Percentiles rank a stretch among this genome's conserved stretches.
Evolutionary conservation across 176 grass and related monocot species (phyloP).

Genomic region (Musa troglodytarum): DNA sequence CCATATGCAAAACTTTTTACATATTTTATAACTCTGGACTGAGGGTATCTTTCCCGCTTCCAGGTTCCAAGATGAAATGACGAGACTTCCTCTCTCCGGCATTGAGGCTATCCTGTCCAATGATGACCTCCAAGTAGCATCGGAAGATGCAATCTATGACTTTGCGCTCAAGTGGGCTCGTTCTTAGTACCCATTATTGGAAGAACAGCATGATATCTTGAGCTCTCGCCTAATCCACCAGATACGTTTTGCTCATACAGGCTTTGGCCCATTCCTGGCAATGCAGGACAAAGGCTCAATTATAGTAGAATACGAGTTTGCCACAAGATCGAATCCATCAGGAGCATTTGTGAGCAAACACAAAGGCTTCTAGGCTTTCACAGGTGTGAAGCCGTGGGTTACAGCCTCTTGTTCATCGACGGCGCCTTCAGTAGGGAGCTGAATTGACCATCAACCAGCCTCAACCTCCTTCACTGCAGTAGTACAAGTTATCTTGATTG

Average conservation of each 20-base stretch:
- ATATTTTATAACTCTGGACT: background rate
- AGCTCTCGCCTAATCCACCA: slow-evolving; percentile 9
- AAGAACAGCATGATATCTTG: slow-evolving; percentile 21
- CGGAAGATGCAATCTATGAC: slow-evolving; percentile 22
- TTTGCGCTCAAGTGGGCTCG: slow-evolving; percentile 26
- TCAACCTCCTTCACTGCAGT: background rate
- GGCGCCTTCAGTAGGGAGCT: slow-evolving; percentile 12
- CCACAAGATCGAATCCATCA: slow-evolving; percentile 3
- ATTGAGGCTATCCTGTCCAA: slow-evolving; percentile 26
- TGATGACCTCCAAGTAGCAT: slow-evolving; percentile 25
- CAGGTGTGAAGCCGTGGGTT: slow-evolving; percentile 22
- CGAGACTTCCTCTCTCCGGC: slow-evolving; percentile 19
- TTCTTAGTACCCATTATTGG: slow-evolving; percentile 6
- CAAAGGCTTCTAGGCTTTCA: slow-evolving; percentile 23
- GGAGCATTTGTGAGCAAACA: slow-evolving; percentile 22
- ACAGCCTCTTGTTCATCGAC: slow-evolving; percentile 24
- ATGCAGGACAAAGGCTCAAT: slow-evolving; percentile 25
- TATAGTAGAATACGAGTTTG: slow-evolving; percentile 12
- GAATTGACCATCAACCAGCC: slow-evolving; percentile 21
- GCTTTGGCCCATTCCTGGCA: slow-evolving; percentile 26
- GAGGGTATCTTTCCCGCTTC: background rate
- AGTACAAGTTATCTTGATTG: background rate
- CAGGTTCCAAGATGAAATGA: slow-evolving; percentile 22
- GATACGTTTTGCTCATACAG: slow-evolving; percentile 20
- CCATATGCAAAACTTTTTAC: background rate